These are phyloP conservation scores for Blastobotrys terrestris DNA, from an alignment of 805 yeast genomes.

Conservation along the genomic window DNA sequence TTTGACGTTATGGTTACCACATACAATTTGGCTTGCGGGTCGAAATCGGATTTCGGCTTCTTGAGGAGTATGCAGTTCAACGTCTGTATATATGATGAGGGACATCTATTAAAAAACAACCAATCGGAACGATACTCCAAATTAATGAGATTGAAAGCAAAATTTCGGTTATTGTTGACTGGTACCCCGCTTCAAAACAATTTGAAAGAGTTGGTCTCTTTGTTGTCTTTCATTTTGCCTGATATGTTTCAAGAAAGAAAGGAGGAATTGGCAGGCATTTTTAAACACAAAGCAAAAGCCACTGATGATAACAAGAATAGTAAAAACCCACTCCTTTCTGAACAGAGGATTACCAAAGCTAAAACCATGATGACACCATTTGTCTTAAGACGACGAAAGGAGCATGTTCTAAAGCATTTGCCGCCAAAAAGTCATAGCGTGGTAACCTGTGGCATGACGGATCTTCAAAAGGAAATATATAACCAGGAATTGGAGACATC, in stretches of 20 bases:
- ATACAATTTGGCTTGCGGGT: constrained; percentile 84
- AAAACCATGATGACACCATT: constrained; percentile 98
- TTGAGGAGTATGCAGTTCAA: constrained; percentile 70
- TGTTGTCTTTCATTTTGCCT: constrained; percentile 88
- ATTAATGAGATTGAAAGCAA: constrained; percentile 75
- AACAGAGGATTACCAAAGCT: constrained; percentile 88
- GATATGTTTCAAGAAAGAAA: constrained; percentile 69
- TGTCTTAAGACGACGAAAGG: constrained; percentile 84
- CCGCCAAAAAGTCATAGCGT: constrained; percentile 69
- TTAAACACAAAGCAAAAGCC: constrained; percentile 81
- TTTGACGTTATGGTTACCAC: constrained; percentile 94
- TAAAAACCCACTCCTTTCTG: constrained; percentile 77
- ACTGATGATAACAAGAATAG: constrained; percentile 29
- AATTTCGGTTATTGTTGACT: constrained; percentile 80
- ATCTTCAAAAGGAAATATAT: constrained; percentile 53
- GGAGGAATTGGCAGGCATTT: constrained; percentile 74
- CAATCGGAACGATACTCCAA: constrained; percentile 79
- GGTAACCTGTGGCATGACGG: constrained; percentile 58
- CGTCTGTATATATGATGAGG: constrained; percentile 92
- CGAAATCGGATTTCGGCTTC: constrained; percentile 74
- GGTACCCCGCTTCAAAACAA: constrained; percentile 98
- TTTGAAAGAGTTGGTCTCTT: constrained; percentile 79
- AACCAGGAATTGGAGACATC: constrained; percentile 46
- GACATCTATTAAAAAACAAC: constrained; percentile 92
- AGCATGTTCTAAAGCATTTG: constrained; percentile 82